Base-by-base conservation (phyloP, 768 basidiomycete species). In the Termitomyces sp. region DNA sequence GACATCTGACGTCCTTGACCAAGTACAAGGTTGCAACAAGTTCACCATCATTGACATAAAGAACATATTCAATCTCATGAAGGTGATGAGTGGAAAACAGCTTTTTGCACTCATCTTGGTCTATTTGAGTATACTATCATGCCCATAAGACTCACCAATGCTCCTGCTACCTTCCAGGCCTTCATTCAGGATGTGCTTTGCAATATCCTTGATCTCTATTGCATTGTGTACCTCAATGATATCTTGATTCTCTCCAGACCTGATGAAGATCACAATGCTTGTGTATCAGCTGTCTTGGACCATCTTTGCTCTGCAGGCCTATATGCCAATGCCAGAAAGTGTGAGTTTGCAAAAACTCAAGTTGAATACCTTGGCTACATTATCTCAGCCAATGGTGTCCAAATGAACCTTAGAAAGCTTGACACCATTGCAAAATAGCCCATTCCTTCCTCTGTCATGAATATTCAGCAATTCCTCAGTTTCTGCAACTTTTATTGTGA, bases 31-130 rank as follows among this genome's bases (percentile, higher is more conserved):
- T 2, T 49, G 32, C 6, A 6, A 23, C 16, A 49, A 35, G 4
- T 49, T 21, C 4, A 35, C 66, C 3, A 59, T 65, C 14, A 66
- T 78, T 48, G 71, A 78, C 55, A 68, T 79, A 12, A 60, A 65
- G 19, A 51, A 63, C 31, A 70, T 70, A 1, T 79, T 71, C 55
- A 66, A 73, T 53, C 68, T 69, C 4, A 56, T 79, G 63, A 68
- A 14, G 74, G 73, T 1, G 65, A 77, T 45, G 67, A 77, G 63
- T 73, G 69, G 71, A 79, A 78, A 57, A 77, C 76, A 1, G 75
- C 70, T 0, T 78, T 79, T 64, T 27, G 62, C 4, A 75, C 72
- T 14, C 62, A 61, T 17, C 70, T 69, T 37, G 68, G 77, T 1
- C 64, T 62, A 5, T 78, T 72, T 55, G 69, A 79, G 64, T 74